phyloP scores from a whole-genome alignment of 1,284 basidiomycete genomes.

The Rhodotorula mucilaginosa region DNA sequence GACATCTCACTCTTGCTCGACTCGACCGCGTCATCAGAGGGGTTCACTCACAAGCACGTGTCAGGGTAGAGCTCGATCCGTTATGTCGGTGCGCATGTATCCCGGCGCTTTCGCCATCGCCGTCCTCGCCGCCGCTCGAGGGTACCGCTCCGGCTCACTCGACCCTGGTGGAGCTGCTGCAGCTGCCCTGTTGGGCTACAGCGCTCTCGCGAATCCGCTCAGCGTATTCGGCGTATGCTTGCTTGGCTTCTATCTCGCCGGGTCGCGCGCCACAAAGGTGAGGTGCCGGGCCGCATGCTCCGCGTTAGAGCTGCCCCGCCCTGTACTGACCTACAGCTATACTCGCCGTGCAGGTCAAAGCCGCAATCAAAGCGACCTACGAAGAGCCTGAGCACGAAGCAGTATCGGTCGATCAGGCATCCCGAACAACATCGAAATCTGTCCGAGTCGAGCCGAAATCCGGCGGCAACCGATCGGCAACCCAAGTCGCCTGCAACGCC shows the following conservation, averaged over 20 bases:
- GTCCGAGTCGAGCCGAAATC: constrained; percentile 51
- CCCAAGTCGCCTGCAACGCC: constrained; percentile 73
- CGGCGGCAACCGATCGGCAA: constrained; percentile 62
- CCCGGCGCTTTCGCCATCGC: not conserved
- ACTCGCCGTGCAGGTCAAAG: constrained; percentile 50
- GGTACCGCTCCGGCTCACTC: constrained; percentile 54
- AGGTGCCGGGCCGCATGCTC: constrained; percentile 47
- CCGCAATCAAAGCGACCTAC: constrained; percentile 62
- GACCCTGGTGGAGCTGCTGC: constrained; percentile 62
- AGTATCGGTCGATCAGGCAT: not conserved
- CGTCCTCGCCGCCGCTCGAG: constrained; percentile 39
- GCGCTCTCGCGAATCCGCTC: constrained; percentile 60
- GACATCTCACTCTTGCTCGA: constrained; percentile 14
- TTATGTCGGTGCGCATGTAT: not conserved
- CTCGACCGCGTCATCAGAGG: too few relatives aligned
- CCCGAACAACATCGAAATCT: constrained; percentile 48
- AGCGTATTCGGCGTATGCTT: constrained; percentile 68
- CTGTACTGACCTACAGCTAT: not conserved
- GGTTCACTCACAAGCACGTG: not conserved
- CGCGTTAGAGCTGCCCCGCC: too few relatives aligned
- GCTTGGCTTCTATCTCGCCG: constrained; percentile 63
- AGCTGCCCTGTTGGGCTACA: constrained; percentile 70
- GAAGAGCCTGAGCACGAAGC: constrained; percentile 58
- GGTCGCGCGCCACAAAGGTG: constrained; percentile 44
- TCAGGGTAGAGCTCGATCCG: too few relatives aligned